Conservation (phyloP, 2,329 filamentous ascomycete species). For the Lachnellula cervina region DNA sequence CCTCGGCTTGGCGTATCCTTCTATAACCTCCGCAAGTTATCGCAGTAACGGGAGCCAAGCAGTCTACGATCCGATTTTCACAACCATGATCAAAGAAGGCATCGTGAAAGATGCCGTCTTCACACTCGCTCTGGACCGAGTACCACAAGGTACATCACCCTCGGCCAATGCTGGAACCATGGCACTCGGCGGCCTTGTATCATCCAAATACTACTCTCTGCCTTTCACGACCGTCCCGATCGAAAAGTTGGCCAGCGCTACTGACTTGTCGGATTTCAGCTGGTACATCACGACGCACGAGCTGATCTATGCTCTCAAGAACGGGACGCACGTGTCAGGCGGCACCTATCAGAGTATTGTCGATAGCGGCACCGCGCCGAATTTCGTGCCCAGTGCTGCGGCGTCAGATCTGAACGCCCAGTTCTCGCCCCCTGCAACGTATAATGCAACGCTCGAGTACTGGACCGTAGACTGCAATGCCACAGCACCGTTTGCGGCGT, state of each 20-base stretch:
- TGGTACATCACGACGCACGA: neutral
- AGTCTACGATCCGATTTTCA: conserved; percentile 46
- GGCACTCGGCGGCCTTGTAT: neutral
- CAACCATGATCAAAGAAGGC: conserved; percentile 41
- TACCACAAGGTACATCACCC: neutral
- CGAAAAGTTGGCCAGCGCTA: neutral
- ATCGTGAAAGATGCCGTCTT: conserved; percentile 40
- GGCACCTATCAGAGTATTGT: conserved; percentile 17
- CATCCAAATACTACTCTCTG: neutral
- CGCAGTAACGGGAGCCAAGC: neutral
- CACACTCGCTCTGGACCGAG: conserved; percentile 41
- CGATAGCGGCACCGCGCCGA: conserved; percentile 15
- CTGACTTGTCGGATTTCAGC: neutral
- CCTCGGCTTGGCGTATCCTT: conserved; percentile 46
- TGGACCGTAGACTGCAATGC: conserved; percentile 14
- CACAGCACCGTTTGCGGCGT: conserved; percentile 8
- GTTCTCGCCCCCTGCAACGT: conserved; percentile 8
- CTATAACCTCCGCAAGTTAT: conserved; percentile 25
- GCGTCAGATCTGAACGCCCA: conserved; percentile 8
- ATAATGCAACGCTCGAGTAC: neutral
- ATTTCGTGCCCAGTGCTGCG: conserved; percentile 5
- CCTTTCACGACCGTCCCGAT: neutral
- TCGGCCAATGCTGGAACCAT: neutral
- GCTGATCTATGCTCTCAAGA: neutral
- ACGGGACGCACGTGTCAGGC: conserved; percentile 6